phyloP scores from a whole-genome alignment of 169 alveolate genomes.

The Toxoplasma gondii region DNA sequence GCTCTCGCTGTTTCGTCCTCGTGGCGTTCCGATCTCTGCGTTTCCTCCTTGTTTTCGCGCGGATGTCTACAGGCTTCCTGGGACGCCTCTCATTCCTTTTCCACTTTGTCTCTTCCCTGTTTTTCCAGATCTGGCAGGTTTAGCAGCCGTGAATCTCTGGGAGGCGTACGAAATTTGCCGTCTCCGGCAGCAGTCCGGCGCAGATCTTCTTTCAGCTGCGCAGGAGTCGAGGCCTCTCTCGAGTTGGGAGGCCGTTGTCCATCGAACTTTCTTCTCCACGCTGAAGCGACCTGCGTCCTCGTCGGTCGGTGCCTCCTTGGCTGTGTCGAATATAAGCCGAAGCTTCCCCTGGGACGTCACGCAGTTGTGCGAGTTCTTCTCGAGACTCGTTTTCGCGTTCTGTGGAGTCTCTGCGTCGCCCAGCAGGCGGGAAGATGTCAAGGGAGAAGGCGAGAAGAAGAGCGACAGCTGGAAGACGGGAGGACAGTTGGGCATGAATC shows the following conservation, averaged over 20 bases:
- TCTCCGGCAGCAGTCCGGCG: conserved; percentile 21
- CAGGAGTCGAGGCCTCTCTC: neutral
- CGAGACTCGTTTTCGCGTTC: neutral
- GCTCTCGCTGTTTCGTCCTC: no score
- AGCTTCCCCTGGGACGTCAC: neutral
- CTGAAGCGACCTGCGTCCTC: neutral
- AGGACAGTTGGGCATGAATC: no score
- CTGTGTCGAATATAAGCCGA: neutral
- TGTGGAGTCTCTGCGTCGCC: neutral
- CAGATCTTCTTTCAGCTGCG: neutral
- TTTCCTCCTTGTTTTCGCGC: no score
- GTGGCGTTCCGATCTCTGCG: no score
- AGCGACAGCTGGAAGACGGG: neutral
- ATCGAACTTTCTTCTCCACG: neutral
- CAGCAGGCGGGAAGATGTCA: neutral
- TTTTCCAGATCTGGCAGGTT: conserved; percentile 49
- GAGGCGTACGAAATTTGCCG: conserved; percentile 49
- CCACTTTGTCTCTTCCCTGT: neutral
- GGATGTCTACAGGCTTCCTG: no score
- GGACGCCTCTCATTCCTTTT: neutral
- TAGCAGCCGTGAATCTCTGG: conserved; percentile 59
- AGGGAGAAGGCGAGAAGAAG: neutral
- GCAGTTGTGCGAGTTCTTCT: neutral
- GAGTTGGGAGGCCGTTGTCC: neutral
- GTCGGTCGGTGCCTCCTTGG: neutral